phyloP scores from a whole-genome alignment of 1,284 basidiomycete species.

The Sporisorium iseilematis-ciliati region DNA sequence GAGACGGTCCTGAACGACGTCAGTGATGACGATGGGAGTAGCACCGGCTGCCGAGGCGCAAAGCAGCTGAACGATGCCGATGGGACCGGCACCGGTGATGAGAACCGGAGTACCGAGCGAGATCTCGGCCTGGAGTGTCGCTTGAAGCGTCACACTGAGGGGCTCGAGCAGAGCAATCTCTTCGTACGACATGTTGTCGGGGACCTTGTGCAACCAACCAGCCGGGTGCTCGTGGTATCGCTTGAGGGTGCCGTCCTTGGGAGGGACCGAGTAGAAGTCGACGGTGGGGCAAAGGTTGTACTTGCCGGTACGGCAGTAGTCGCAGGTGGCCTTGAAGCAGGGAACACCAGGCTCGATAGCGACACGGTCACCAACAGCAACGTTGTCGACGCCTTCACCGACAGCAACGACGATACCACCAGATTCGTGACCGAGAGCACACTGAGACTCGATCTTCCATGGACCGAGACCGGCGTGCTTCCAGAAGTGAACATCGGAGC shows the following conservation, averaged over 20 bases:
- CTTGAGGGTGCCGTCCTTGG: slow-evolving; percentile 66
- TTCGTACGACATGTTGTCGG: slow-evolving; percentile 70
- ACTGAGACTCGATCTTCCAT: slow-evolving; percentile 62
- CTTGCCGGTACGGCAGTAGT: slow-evolving; percentile 72
- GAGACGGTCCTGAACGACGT: slow-evolving; percentile 72
- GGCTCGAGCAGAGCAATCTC: slow-evolving; percentile 74
- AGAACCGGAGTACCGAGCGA: slow-evolving; percentile 70
- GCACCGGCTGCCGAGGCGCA: slow-evolving; percentile 73
- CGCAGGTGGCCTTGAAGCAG: slow-evolving; percentile 72
- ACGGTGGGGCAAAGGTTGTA: slow-evolving; percentile 72
- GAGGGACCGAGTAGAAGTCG: slow-evolving; percentile 69
- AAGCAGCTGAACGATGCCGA: slow-evolving; percentile 73
- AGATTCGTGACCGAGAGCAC: slow-evolving; percentile 65
- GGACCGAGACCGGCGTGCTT: slow-evolving; percentile 71
- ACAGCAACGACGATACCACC: slow-evolving; percentile 65
- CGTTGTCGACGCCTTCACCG: slow-evolving; percentile 62
- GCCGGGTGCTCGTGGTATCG: slow-evolving; percentile 73
- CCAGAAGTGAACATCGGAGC: slow-evolving; percentile 73
- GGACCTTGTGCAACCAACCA: slow-evolving; percentile 74
- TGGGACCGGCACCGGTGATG: slow-evolving; percentile 70
- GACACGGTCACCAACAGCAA: slow-evolving; percentile 61
- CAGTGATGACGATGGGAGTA: slow-evolving; percentile 74
- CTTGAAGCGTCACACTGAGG: slow-evolving; percentile 73
- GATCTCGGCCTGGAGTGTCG: slow-evolving; percentile 73
- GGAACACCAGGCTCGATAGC: slow-evolving; percentile 71